Evolutionary conservation across 2,329 filamentous ascomycete species (phyloP).

Genomic region (Fusarium solani-melongenae): DNA sequence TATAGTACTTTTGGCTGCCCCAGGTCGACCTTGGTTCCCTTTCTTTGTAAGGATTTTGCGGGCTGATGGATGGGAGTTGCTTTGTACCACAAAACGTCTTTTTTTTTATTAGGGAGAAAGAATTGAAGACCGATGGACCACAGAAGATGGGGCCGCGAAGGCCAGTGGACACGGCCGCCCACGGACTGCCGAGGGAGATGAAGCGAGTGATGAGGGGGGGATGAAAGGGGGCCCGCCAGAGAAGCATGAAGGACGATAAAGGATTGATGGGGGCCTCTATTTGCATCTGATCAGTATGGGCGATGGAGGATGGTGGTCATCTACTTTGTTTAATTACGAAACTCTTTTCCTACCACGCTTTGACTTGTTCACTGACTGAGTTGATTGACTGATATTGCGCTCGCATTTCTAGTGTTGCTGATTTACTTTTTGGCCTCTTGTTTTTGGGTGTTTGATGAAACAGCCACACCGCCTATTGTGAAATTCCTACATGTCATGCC

Average conservation of each 20-base stretch:
- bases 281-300: slow-evolving; percentile 48
- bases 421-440: slow-evolving; percentile 10
- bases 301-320: slow-evolving; percentile 54
- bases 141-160: slow-evolving; percentile 34
- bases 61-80: slow-evolving; percentile 46
- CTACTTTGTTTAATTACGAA: slow-evolving; percentile 66
- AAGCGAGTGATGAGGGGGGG: slow-evolving; percentile 16
- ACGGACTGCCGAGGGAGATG: slow-evolving; percentile 4
- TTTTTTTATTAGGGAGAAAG: slow-evolving; percentile 37
- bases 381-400: slow-evolving; percentile 14
- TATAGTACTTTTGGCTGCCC: slow-evolving; percentile 44
- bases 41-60: slow-evolving; percentile 46
- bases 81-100: slow-evolving; percentile 48
- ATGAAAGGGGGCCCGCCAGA: slow-evolving; percentile 25
- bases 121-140: slow-evolving; percentile 37
- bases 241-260: slow-evolving; percentile 33
- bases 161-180: slow-evolving; percentile 30
- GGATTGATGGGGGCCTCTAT: slow-evolving; percentile 28
- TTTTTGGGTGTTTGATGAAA: slow-evolving; percentile 4
- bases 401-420: slow-evolving; percentile 11
- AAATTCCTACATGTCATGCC: neutral
- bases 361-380: slow-evolving; percentile 15
- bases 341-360: slow-evolving; percentile 45
- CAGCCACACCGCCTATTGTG: neutral
- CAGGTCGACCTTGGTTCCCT: slow-evolving; percentile 44